These are phyloP conservation scores for Geotrichum reessii DNA, from an alignment of 1,139 yeast species.

Conservation along the genomic window DNA sequence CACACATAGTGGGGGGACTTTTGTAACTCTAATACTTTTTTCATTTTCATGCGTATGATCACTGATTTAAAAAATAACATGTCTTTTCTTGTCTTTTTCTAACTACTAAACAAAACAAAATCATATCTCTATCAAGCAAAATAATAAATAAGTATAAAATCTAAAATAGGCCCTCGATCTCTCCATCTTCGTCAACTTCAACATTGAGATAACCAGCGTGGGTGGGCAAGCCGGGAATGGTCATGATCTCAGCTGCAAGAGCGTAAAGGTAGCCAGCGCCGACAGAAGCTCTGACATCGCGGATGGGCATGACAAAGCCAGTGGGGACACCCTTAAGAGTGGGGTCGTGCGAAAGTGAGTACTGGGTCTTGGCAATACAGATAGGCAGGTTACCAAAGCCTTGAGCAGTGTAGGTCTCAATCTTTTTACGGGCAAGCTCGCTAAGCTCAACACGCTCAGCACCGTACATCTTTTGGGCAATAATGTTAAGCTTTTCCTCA, in stretches of 20 bases:
- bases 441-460: slow-evolving; percentile 83
- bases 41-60: neutral
- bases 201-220: slow-evolving; percentile 97
- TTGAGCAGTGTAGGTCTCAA: slow-evolving; percentile 77
- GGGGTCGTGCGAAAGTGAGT: slow-evolving; percentile 92
- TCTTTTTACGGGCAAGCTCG: slow-evolving; percentile 79
- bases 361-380: slow-evolving; percentile 97
- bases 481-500: slow-evolving; percentile 74
- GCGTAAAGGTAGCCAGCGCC: slow-evolving; percentile 98
- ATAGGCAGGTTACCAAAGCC: slow-evolving; percentile 91
- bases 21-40: neutral
- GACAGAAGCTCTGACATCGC: slow-evolving; percentile 88
- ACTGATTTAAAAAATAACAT: neutral
- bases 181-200: slow-evolving; percentile 87
- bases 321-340: slow-evolving; percentile 89
- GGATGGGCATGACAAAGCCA: slow-evolving; percentile 90
- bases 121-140: neutral
- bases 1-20: no score
- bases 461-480: slow-evolving; percentile 92
- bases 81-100: neutral
- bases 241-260: slow-evolving; percentile 93
- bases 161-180: slow-evolving; percentile 88
- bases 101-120: neutral
- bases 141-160: neutral
- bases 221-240: slow-evolving; percentile 96